phyloP scores from a whole-genome alignment of 805 yeast species.

The Saccharomycopsis guyanensis region DNA sequence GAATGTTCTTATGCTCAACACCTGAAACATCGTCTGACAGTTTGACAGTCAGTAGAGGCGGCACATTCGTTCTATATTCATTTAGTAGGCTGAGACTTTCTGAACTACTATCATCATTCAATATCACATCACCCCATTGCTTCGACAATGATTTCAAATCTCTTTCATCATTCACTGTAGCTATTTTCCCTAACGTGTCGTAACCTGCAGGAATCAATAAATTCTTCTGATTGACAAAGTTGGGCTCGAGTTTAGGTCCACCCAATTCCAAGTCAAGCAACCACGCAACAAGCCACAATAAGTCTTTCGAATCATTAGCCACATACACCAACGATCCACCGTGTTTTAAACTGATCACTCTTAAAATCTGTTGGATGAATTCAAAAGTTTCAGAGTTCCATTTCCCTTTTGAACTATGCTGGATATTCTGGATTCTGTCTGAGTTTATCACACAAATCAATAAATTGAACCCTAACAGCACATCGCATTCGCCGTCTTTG shows the following conservation, averaged over 20 bases:
- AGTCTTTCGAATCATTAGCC: background rate
- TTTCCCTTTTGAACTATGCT: background rate
- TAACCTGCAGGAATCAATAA: conserved; percentile 13
- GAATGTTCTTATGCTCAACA: background rate
- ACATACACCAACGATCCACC: conserved; percentile 10
- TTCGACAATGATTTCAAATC: background rate
- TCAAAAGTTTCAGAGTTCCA: conserved; percentile 1
- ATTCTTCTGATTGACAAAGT: conserved; percentile 1
- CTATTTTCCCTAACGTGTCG: conserved; percentile 15
- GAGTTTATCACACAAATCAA: background rate
- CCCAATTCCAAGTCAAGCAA: background rate
- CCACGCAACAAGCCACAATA: background rate
- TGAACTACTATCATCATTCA: background rate
- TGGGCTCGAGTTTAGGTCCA: background rate
- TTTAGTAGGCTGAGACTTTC: background rate
- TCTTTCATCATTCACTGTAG: conserved; percentile 10
- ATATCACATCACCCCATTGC: conserved; percentile 1
- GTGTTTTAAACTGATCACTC: conserved; percentile 12
- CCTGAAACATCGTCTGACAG: no score
- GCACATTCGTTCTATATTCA: background rate
- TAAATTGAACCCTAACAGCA: conserved; percentile 3
- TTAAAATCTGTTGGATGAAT: conserved; percentile 9
- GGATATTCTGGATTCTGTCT: background rate
- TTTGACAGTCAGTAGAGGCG: background rate
- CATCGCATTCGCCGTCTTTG: conserved; percentile 7